These are phyloP conservation scores for Linnemannia zychae DNA, from an alignment of 192 early-diverging fungal genomes.

Conservation along the genomic window DNA sequence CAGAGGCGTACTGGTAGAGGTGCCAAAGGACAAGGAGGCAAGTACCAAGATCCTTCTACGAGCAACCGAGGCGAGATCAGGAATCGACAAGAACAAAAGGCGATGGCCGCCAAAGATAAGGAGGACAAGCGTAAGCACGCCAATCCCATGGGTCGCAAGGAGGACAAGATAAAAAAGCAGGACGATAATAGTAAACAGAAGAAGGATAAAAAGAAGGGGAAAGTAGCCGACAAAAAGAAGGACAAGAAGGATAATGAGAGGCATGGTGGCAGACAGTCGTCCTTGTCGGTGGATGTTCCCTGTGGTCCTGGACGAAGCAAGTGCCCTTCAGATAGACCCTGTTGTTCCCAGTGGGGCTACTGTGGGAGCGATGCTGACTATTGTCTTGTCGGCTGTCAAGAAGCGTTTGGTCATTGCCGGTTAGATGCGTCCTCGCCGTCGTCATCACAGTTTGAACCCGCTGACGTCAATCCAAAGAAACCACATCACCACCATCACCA, in stretches of 20 bases:
- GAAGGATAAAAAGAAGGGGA: neutral
- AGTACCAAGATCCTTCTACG: neutral
- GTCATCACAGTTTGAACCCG: neutral
- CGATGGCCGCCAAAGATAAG: neutral
- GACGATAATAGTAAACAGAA: neutral
- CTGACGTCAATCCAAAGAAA: neutral
- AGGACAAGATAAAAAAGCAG: neutral
- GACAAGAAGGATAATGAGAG: neutral
- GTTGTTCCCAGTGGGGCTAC: conserved; percentile 43
- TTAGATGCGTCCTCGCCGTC: no score
- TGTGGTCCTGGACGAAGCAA: neutral
- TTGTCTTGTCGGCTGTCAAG: conserved; percentile 27
- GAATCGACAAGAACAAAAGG: neutral
- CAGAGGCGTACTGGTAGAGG: neutral
- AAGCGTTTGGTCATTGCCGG: conserved; percentile 21
- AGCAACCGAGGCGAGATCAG: neutral
- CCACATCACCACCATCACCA: neutral
- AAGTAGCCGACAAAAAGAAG: neutral
- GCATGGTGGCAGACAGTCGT: neutral
- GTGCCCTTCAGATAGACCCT: conserved; percentile 25
- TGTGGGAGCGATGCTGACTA: conserved; percentile 22
- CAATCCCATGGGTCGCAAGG: neutral
- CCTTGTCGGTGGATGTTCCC: neutral
- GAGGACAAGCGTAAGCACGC: neutral
- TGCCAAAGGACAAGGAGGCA: neutral